Evolutionary conservation across 2,329 filamentous ascomycete genomes (phyloP).

Genomic region (Fusarium brachygibbosum): DNA sequence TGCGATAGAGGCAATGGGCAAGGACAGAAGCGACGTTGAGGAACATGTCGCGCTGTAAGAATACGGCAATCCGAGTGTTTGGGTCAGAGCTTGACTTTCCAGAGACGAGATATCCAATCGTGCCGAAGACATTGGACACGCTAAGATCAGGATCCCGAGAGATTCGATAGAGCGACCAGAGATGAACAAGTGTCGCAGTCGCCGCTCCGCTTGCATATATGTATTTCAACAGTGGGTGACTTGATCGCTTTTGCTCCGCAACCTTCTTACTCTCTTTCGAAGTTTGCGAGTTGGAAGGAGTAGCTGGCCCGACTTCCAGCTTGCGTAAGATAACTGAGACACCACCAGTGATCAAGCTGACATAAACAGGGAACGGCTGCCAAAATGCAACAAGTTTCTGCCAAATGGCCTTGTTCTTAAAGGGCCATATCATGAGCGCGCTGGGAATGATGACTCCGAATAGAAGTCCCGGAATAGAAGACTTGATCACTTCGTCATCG

Average conservation of each 20-base stretch:
- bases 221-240: background rate
- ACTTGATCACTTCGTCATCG: background rate
- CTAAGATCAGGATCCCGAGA: background rate
- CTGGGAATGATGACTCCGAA: background rate
- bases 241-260: rapidly evolving
- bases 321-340: rapidly evolving
- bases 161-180: background rate
- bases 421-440: background rate
- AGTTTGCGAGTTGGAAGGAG: background rate
- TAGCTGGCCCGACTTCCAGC: rapidly evolving
- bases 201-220: background rate
- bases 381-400: background rate
- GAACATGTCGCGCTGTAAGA: constrained; percentile 17
- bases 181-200: background rate
- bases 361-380: constrained; percentile 10
- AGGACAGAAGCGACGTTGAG: constrained; percentile 5
- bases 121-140: background rate
- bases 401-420: background rate
- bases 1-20: background rate
- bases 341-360: background rate
- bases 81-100: rapidly evolving
- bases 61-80: background rate
- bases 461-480: rapidly evolving
- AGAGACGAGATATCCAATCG: background rate
- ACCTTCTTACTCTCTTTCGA: rapidly evolving